A percentile compares a stretch with the other conserved stretches of the same genome.
These are phyloP conservation scores for Podospora didyma DNA, from an alignment of 495 filamentous ascomycete species.

Conservation along the genomic window DNA sequence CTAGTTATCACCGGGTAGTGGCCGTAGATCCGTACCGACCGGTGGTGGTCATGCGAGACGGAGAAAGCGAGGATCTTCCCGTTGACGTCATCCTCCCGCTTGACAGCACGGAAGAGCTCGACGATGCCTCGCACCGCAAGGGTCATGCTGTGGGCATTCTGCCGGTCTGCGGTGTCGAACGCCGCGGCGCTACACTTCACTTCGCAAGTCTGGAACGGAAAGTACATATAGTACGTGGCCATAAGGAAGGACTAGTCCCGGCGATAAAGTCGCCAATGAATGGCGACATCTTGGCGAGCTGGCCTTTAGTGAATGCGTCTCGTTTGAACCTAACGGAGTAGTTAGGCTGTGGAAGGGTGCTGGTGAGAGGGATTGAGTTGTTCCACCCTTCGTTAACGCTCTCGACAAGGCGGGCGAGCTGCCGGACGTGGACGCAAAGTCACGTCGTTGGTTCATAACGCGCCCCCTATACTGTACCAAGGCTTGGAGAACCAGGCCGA, in stretches of 20 bases:
- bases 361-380: conserved; percentile 28
- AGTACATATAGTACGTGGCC: conserved; percentile 26
- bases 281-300: conserved; percentile 37
- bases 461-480: too few relatives aligned
- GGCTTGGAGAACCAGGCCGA: too few relatives aligned
- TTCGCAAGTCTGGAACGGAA: conserved; percentile 17
- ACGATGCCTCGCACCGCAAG: conserved; percentile 34
- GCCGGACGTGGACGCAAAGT: too few relatives aligned
- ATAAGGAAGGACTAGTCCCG: conserved; percentile 3
- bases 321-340: conserved; percentile 17
- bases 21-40: conserved; percentile 33
- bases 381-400: conserved; percentile 43
- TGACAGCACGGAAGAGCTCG: conserved; percentile 29
- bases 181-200: conserved; percentile 32
- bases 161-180: conserved; percentile 17
- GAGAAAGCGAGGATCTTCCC: conserved; percentile 43
- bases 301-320: conserved; percentile 38
- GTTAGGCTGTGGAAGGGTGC: conserved; percentile 34
- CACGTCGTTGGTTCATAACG: too few relatives aligned
- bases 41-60: conserved; percentile 40
- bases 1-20: conserved; percentile 23
- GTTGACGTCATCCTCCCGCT: conserved; percentile 35
- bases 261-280: conserved; percentile 24
- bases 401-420: conserved; percentile 32
- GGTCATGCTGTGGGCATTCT: conserved; percentile 29